These are phyloP conservation scores for Ascoidea rubescens DNA, from an alignment of 805 yeast genomes.

Conservation along the genomic window DNA sequence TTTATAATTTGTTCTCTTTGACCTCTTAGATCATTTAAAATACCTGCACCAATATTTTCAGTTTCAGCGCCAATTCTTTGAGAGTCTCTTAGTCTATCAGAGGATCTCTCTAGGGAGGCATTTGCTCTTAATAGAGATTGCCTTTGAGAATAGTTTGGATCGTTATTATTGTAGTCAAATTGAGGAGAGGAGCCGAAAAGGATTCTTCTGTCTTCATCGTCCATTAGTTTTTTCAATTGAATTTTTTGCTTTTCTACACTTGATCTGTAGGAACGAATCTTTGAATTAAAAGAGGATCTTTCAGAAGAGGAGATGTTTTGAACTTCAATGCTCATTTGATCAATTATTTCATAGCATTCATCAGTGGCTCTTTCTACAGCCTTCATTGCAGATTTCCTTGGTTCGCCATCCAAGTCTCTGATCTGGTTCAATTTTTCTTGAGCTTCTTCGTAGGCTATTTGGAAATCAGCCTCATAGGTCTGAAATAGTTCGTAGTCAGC, in stretches of 20 bases:
- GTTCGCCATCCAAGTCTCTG: conserved; percentile 33
- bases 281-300: conserved; percentile 61
- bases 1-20: conserved; percentile 88
- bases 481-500: conserved; percentile 31
- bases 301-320: conserved; percentile 65
- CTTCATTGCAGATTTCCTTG: conserved; percentile 38
- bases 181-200: conserved; percentile 41
- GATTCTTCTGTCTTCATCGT: conserved; percentile 57
- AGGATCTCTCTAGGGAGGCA: conserved; percentile 66
- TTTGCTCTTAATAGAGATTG: conserved; percentile 68
- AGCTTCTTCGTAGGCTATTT: conserved; percentile 57
- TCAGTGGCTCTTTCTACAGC: conserved; percentile 59
- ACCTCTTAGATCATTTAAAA: conserved; percentile 74
- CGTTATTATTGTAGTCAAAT: conserved; percentile 19
- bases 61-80: conserved; percentile 88
- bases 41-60: conserved; percentile 81
- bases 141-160: conserved; percentile 40
- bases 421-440: conserved; percentile 47
- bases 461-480: conserved; percentile 59
- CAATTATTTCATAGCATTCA: conserved; percentile 69
- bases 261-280: conserved; percentile 55
- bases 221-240: conserved; percentile 41
- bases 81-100: conserved; percentile 74
- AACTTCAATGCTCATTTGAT: conserved; percentile 79
- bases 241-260: conserved; percentile 44